Evolutionary conservation across 2,329 filamentous ascomycete genomes (phyloP), one percentile per base, ranked within the genome.

Genomic region (Ciborinia camelliae): DNA sequence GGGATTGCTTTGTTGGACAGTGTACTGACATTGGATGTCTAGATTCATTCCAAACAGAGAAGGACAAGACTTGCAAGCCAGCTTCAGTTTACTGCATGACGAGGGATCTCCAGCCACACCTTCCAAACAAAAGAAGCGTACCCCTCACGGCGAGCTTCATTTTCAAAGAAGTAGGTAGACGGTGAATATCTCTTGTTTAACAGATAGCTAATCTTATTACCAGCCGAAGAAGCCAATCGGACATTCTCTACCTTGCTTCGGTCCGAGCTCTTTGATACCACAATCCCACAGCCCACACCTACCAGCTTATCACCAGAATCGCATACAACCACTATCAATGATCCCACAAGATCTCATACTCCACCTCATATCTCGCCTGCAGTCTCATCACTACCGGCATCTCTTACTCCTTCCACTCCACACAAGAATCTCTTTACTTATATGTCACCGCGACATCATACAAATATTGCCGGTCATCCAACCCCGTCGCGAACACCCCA

Each of bases 381-480:
- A 18, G 79, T 83, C 18, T 81, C 86, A 15, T 81, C 85, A 30
- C 78, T 92, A n/a, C 88, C 90, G 14, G 85, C 89, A 1, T 88
- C 86, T 64, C 82, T 95, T 65, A 97, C 94, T 0, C 95, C 95
- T 0, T 96, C 94, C 1, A 99, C 95, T 4, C 95, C 95, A 12
- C 92, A 97, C 77, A 98, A 97, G 79, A 99, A 99, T 71, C 85
- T 99, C 47, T 98, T 99, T 75, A 91, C 90, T 32, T 97, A 96
- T 76, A 88, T 91, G 77, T 93, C 91, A 3, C 90, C 91, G 1
- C 71, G 75, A 50, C 86, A 91, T 72, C 85, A 89, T 73, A 85
- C 81, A 65, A 84, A 86, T 68, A 84, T 89, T 58, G 89, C 87
- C 26, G 90, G 90, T n/a, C 91, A 96, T 71, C 90, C 89, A 1